Evolutionary conservation across 345 rosid genomes (phyloP).

Genomic region (Brassica cretica): DNA sequence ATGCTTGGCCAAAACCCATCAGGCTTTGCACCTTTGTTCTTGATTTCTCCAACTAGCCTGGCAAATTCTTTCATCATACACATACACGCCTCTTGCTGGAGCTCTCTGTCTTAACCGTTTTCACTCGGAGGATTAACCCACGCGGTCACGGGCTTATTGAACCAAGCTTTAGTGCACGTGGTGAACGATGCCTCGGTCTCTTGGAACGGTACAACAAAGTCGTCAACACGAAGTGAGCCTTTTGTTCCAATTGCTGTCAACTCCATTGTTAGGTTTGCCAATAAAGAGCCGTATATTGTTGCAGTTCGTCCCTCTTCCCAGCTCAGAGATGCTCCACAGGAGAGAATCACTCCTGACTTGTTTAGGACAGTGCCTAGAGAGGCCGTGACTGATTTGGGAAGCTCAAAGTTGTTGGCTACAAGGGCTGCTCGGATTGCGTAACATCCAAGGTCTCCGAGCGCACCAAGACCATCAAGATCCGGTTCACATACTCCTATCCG

Average conservation of each 20-base stretch:
- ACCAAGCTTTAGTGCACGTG: slow-evolving; percentile 47
- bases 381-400: slow-evolving; percentile 61
- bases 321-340: no score
- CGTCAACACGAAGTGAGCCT: slow-evolving; percentile 65
- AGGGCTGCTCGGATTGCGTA: slow-evolving; percentile 61
- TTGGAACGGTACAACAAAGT: slow-evolving; percentile 68
- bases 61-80: slow-evolving; percentile 74
- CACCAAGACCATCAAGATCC: slow-evolving; percentile 76
- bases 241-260: slow-evolving; percentile 71
- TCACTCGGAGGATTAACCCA: slow-evolving; percentile 50
- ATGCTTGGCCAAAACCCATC: slow-evolving; percentile 67
- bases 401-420: slow-evolving; percentile 60
- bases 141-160: slow-evolving; percentile 43
- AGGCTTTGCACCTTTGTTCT: slow-evolving; percentile 58
- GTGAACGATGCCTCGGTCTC: slow-evolving; percentile 61
- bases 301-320: no score
- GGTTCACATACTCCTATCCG: slow-evolving; percentile 75
- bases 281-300: no score
- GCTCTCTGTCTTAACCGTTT: slow-evolving; percentile 46
- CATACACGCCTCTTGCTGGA: slow-evolving; percentile 85
- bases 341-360: no score
- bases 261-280: slow-evolving; percentile 70
- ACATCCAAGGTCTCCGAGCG: slow-evolving; percentile 88
- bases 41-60: slow-evolving; percentile 56
- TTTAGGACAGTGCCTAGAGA: slow-evolving; percentile 48